Evolutionary conservation across 1,284 basidiomycete genomes (phyloP), one percentile per base, ranked within the genome.

Genomic region (Apiotrichum brassicae): DNA sequence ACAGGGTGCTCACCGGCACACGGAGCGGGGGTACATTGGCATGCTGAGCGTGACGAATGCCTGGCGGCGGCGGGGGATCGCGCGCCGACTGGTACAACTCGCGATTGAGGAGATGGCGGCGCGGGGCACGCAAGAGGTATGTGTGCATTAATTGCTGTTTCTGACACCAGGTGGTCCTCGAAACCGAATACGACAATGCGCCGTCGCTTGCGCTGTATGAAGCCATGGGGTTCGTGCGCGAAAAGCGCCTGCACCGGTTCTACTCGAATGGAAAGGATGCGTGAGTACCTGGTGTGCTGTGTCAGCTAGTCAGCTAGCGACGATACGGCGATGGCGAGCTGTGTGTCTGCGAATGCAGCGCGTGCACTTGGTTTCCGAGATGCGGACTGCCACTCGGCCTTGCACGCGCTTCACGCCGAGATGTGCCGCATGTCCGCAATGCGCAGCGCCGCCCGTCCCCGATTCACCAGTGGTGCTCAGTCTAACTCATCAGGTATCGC

Each of bases 121-220:
- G 38, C 76, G 81, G 46, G 86, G 86, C 2, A 90, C 90, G 3
- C 81, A 90, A 56, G 89, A 94, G 81, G 89, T 88, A 40, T 35
- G 77, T 69, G 20, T 9, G 6, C 3, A 25, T 35, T 36, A 18
- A 25, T 11, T 20, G 9, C 24, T 30, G 8, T 19, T 5, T 16
- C 32, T 43, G 18, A 24, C 39, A 36, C 16, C 58, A 94, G 90
- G 82, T 97, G 57, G 85, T 94, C 2, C 82, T 99, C 44, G 95
- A 99, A 76, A 99, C 95, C 2, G 95, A 99, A 74, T 89, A 81
- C 65, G 93, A 98, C 76, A 98, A 99, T 72, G 70, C 75, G 14
- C 81, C 88, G 4, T 90, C 91, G 0, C 78, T 98, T 12, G 82
- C 84, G 3, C 77, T 98, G 13, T 98, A 98, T 73, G 86, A 87